Percentiles rank a stretch among this genome's conserved stretches.
phyloP scores from a whole-genome alignment of 768 basidiomycete species.

The Hemileccinum rubropunctum region DNA sequence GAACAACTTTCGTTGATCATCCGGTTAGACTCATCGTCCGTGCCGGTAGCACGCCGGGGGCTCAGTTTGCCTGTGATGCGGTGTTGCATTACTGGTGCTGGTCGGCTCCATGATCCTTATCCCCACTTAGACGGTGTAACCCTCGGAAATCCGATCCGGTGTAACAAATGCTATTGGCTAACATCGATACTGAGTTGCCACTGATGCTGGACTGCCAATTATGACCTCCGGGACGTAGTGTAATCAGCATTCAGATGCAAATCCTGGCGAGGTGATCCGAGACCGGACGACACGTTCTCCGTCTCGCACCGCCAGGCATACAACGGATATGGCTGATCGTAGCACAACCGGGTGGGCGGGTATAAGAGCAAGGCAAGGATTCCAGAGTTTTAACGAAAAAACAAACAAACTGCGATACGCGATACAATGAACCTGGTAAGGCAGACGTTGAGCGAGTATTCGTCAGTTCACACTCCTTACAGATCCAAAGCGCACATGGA shows the following conservation, averaged over 20 bases:
- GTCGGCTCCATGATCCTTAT: neutral
- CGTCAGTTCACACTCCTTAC: neutral
- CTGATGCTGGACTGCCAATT: too few relatives aligned
- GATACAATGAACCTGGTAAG: conserved; percentile 15
- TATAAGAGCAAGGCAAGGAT: conserved; percentile 5
- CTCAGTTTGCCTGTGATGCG: neutral
- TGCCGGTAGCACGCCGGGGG: neutral
- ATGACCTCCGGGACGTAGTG: too few relatives aligned
- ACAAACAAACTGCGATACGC: conserved; percentile 4
- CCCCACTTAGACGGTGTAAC: neutral
- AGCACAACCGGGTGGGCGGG: neutral
- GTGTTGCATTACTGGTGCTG: neutral
- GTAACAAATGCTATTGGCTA: too few relatives aligned
- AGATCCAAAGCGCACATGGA: conserved; percentile 11
- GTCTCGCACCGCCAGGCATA: too few relatives aligned
- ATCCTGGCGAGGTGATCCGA: too few relatives aligned
- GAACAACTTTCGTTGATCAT: neutral
- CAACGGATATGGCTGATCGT: neutral
- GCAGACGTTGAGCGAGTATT: neutral
- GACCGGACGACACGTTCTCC: too few relatives aligned
- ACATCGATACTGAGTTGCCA: too few relatives aligned
- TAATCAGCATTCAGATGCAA: too few relatives aligned
- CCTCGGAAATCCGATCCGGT: too few relatives aligned
- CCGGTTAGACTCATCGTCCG: neutral
- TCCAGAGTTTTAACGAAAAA: neutral